A percentile compares a stretch with the other conserved stretches of the same genome.
phyloP scores from a whole-genome alignment of 2,329 filamentous ascomycete species.

The Knufia fluminis region DNA sequence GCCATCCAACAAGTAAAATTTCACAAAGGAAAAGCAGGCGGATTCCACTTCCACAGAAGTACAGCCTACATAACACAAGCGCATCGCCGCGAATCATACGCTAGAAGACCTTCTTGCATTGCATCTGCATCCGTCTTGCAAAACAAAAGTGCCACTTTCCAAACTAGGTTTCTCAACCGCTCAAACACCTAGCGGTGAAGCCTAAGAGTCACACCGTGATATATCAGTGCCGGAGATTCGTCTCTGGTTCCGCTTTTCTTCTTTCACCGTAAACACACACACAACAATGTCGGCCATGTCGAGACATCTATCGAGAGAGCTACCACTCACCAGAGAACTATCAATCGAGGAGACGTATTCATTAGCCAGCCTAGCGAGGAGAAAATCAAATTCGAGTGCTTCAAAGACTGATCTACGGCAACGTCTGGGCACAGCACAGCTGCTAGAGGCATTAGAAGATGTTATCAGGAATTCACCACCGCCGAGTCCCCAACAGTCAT shows the following conservation, averaged over 20 bases:
- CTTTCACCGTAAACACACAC: background rate
- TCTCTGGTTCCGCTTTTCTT: background rate
- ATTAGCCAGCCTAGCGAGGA: conserved; percentile 19
- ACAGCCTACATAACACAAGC: background rate
- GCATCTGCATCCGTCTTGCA: background rate
- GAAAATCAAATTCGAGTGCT: conserved; percentile 17
- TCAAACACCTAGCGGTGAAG: conserved; percentile 9
- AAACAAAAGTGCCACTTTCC: conserved; percentile 7
- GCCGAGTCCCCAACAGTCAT: conserved; percentile 20
- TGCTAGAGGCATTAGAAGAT: conserved; percentile 19
- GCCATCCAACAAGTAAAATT: background rate
- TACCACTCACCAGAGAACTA: conserved; percentile 11
- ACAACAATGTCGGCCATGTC: background rate
- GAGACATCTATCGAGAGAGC: background rate
- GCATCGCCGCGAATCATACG: background rate
- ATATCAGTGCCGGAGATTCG: background rate
- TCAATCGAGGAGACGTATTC: conserved; percentile 22
- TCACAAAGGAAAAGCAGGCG: background rate
- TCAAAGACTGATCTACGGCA: conserved; percentile 19
- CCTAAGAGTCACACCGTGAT: background rate
- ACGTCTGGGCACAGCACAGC: conserved; percentile 20
- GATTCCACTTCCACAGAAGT: background rate
- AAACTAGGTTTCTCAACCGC: conserved; percentile 8
- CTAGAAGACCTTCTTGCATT: conserved; percentile 4
- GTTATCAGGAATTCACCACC: conserved; percentile 21